Conservation (phyloP, 768 basidiomycete genomes). For the Leccinum uliginosum region DNA sequence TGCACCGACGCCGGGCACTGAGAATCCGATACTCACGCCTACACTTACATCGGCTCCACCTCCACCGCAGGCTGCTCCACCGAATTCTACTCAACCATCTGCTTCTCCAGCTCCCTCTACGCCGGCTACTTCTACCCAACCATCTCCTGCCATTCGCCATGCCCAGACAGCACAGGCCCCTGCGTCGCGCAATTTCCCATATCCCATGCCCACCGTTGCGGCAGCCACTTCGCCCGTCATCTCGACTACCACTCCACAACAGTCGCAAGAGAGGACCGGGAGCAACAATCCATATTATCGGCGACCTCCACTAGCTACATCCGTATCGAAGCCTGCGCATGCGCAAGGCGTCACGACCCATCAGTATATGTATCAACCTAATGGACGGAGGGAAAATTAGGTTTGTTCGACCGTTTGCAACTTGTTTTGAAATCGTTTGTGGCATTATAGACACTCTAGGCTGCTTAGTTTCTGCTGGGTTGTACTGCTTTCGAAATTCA, state of each 20-base stretch:
- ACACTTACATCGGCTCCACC: constrained; percentile 25
- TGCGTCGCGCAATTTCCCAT: constrained; percentile 40
- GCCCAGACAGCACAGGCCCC: constrained; percentile 28
- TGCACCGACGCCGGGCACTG: constrained; percentile 18
- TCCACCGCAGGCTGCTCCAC: constrained; percentile 30
- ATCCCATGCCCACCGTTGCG: constrained; percentile 73
- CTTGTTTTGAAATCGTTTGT: constrained; percentile 7
- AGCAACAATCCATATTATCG: constrained; percentile 51
- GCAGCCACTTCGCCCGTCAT: constrained; percentile 57
- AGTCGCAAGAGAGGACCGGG: constrained; percentile 27
- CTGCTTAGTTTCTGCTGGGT: constrained; percentile 4
- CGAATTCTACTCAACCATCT: constrained; percentile 17
- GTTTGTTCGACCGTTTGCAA: neutral
- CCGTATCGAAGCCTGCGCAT: constrained; percentile 25
- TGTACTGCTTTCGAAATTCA: constrained; percentile 13
- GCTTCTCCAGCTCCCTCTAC: constrained; percentile 27
- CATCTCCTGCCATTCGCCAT: constrained; percentile 33
- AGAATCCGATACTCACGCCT: constrained; percentile 16
- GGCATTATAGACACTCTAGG: neutral
- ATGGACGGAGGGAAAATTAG: constrained; percentile 33
- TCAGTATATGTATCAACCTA: constrained; percentile 46
- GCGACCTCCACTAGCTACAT: constrained; percentile 30
- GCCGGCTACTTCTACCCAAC: constrained; percentile 29
- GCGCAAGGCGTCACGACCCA: constrained; percentile 29
- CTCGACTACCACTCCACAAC: constrained; percentile 36